Percentiles rank a stretch among this genome's conserved stretches.
Evolutionary conservation across 345 rosid genomes (phyloP).

Genomic region (Chamaenerion angustifolium): DNA sequence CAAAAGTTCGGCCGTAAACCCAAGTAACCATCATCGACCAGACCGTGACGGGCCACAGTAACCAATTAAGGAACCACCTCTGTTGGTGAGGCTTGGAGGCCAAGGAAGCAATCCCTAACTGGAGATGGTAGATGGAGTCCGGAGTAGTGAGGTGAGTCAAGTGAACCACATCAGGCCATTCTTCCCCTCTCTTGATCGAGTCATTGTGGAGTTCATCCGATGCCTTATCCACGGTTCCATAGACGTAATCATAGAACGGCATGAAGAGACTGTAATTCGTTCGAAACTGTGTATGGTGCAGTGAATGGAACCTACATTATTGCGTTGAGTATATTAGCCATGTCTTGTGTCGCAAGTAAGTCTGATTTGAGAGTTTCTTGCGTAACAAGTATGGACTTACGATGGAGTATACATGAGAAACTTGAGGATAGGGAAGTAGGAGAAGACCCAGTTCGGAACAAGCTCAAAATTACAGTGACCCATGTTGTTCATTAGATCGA

Average conservation of each 20-base stretch:
- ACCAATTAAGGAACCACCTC: constrained; percentile 24
- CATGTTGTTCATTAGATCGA: constrained; percentile 34
- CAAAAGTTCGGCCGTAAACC: constrained; percentile 32
- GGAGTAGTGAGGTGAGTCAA: constrained; percentile 48
- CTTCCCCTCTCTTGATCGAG: constrained; percentile 22
- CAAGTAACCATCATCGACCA: constrained; percentile 28
- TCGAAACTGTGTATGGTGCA: constrained; percentile 14
- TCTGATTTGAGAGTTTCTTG: no score
- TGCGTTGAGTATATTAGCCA: no score
- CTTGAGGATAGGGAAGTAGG: constrained; percentile 35
- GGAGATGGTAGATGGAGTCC: constrained; percentile 47
- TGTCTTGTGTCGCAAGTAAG: no score
- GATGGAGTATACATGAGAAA: constrained; percentile 43
- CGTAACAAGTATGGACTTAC: background rate
- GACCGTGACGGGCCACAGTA: constrained; percentile 53
- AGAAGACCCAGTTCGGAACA: constrained; percentile 27
- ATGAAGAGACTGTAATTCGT: constrained; percentile 11
- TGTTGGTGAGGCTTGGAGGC: constrained; percentile 40
- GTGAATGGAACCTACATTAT: constrained; percentile 21
- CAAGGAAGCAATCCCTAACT: constrained; percentile 39
- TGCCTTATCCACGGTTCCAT: constrained; percentile 10
- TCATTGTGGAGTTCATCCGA: constrained; percentile 1
- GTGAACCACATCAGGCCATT: constrained; percentile 45
- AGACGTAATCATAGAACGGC: constrained; percentile 13
- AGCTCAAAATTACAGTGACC: constrained; percentile 62